These are phyloP conservation scores for Talaromyces sp. DNA, from an alignment of 2,329 filamentous ascomycete genomes.

Conservation along the genomic window DNA sequence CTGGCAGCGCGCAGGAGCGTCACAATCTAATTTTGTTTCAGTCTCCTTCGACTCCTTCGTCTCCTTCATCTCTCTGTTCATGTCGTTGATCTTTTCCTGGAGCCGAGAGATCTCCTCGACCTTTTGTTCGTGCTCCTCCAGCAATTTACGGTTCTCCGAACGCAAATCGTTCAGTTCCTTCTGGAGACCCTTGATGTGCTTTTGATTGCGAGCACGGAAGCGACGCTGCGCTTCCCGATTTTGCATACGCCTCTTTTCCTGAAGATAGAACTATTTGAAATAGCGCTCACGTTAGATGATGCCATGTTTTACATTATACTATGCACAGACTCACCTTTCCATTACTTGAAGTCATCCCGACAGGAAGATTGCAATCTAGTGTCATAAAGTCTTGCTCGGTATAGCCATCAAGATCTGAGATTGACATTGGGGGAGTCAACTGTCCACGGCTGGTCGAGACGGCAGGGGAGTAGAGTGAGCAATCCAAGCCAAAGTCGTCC, in stretches of 20 bases:
- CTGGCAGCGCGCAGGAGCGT: neutral
- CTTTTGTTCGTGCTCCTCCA: too few species aligned
- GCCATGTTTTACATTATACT: too few species aligned
- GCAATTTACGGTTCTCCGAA: neutral
- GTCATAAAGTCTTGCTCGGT: neutral
- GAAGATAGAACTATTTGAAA: neutral
- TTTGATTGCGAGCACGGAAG: slow-evolving; percentile 15
- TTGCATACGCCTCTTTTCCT: slow-evolving; percentile 15
- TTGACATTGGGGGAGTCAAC: neutral
- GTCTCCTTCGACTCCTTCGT: too few species aligned
- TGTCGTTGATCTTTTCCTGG: too few species aligned
- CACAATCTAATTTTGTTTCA: neutral
- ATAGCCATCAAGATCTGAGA: neutral
- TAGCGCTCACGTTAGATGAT: too few species aligned
- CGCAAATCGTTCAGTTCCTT: slow-evolving; percentile 6
- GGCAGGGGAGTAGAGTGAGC: neutral
- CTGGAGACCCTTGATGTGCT: slow-evolving; percentile 13
- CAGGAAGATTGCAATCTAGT: neutral
- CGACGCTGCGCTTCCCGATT: slow-evolving; percentile 16
- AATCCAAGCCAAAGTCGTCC: neutral
- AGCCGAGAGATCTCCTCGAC: too few species aligned
- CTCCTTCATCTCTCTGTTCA: too few species aligned
- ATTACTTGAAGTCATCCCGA: neutral
- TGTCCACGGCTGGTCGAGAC: neutral
- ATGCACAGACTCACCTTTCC: too few species aligned